Evolutionary conservation across 345 rosid species (phyloP).

Genomic region (Pistacia integerrima): DNA sequence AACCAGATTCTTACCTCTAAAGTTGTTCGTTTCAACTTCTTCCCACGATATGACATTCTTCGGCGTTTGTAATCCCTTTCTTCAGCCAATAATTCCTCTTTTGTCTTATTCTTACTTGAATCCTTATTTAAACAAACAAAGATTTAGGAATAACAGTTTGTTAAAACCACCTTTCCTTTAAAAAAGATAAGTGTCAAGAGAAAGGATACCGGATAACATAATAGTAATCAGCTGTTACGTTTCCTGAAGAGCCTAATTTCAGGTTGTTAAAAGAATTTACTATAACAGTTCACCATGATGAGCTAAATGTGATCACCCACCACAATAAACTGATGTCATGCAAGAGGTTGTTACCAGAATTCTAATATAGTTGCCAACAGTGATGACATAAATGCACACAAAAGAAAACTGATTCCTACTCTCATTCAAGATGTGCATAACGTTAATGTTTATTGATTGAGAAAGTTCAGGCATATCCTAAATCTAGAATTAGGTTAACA

Average conservation of each 20-base stretch:
- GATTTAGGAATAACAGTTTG: slow-evolving; percentile 1
- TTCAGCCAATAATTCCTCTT: slow-evolving; percentile 89
- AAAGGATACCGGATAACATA: neutral
- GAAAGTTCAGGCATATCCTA: neutral
- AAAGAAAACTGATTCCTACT: neutral
- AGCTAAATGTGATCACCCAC: neutral
- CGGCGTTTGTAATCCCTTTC: slow-evolving; percentile 98
- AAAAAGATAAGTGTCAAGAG: neutral
- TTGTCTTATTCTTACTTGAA: slow-evolving; percentile 62
- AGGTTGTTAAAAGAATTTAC: neutral
- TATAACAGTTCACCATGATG: neutral
- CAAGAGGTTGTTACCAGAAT: neutral
- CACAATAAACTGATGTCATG: neutral
- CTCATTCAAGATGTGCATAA: neutral
- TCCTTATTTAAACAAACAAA: slow-evolving; percentile 44
- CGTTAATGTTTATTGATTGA: neutral
- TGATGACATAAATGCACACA: neutral
- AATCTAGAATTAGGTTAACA: neutral
- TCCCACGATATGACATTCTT: slow-evolving; percentile 96
- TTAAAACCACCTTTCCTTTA: neutral
- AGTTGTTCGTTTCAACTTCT: slow-evolving; percentile 80
- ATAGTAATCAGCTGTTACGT: neutral
- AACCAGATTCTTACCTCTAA: slow-evolving; percentile 49
- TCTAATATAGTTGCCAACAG: neutral
- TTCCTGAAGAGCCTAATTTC: slow-evolving; percentile 1